Evolutionary conservation across 1,139 yeast species (phyloP).

Genomic region (Suhomyces chickasaworum): DNA sequence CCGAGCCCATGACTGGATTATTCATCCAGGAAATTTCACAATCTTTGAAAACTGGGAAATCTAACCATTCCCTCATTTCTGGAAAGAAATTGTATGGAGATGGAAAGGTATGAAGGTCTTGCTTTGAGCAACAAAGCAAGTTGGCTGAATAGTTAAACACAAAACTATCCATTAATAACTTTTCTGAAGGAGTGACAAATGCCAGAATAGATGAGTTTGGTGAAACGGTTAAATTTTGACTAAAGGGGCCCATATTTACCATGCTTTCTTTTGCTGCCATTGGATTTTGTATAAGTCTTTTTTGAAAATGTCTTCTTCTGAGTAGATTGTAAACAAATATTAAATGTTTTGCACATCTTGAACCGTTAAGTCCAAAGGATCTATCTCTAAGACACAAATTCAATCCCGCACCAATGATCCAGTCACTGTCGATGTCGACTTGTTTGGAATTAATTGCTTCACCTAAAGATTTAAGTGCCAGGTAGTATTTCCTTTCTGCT

Average conservation of each 20-base stretch:
- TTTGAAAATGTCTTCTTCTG: slow-evolving; percentile 14
- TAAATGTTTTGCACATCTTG: slow-evolving; percentile 30
- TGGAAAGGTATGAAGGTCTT: slow-evolving; percentile 29
- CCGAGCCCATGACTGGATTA: slow-evolving; percentile 20
- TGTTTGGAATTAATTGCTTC: slow-evolving; percentile 10
- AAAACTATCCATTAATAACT: slow-evolving; percentile 39
- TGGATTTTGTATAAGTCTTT: not conserved
- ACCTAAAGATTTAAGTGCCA: slow-evolving; percentile 20
- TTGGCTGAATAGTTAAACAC: slow-evolving; percentile 37
- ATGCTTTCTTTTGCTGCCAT: not conserved
- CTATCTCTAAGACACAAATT: slow-evolving; percentile 37
- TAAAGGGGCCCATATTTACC: no score
- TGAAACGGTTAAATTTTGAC: not conserved
- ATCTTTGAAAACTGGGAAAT: slow-evolving; percentile 30
- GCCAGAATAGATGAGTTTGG: not conserved
- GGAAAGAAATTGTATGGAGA: slow-evolving; percentile 38
- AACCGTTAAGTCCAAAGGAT: slow-evolving; percentile 28
- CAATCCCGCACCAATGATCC: slow-evolving; percentile 40
- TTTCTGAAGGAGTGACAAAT: slow-evolving; percentile 26
- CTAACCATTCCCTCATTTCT: slow-evolving; percentile 28
- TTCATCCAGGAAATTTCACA: slow-evolving; percentile 20
- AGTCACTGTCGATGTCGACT: slow-evolving; percentile 23
- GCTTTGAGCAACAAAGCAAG: slow-evolving; percentile 26
- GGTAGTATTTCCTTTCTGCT: slow-evolving; percentile 26
- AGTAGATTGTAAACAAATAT: slow-evolving; percentile 20